These are phyloP conservation scores for Backusella australiensis DNA, from an alignment of 192 early-diverging fungal genomes.

Conservation along the genomic window DNA sequence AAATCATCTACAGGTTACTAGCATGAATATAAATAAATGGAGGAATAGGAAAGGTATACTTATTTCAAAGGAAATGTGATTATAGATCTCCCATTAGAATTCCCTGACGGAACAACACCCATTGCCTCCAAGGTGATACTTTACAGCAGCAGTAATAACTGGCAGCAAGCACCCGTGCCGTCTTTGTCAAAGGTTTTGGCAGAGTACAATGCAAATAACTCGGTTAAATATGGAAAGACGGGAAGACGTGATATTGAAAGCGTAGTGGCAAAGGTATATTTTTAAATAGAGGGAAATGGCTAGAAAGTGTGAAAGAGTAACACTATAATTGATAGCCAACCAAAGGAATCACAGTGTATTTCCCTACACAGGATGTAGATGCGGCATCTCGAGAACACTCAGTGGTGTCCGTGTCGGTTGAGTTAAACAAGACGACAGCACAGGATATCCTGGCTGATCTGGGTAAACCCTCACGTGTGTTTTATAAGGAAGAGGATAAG, in stretches of 20 bases:
- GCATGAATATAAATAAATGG: not conserved
- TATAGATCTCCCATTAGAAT: slow-evolving; percentile 65
- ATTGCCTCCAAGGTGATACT: slow-evolving; percentile 61
- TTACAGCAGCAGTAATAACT: slow-evolving; percentile 50
- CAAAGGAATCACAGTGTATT: slow-evolving; percentile 38
- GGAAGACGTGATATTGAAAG: slow-evolving; percentile 43
- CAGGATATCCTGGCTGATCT: slow-evolving; percentile 74
- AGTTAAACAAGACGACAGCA: slow-evolving; percentile 53
- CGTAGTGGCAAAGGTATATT: slow-evolving; percentile 48
- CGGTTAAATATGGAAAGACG: slow-evolving; percentile 35
- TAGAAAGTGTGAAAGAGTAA: not conserved
- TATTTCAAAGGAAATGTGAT: not conserved
- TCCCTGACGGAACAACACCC: slow-evolving; percentile 75
- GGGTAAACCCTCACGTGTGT: slow-evolving; percentile 58
- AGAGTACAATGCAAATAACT: slow-evolving; percentile 25
- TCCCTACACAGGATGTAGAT: slow-evolving; percentile 24
- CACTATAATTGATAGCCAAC: slow-evolving; percentile 28
- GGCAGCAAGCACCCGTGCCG: slow-evolving; percentile 44
- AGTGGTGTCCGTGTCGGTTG: slow-evolving; percentile 30
- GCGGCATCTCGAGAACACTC: slow-evolving; percentile 1
- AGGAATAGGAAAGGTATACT: not conserved
- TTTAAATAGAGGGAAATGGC: not conserved
- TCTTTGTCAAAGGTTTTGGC: slow-evolving; percentile 35
- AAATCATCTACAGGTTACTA: slow-evolving; percentile 42
- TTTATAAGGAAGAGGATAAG: slow-evolving; percentile 70